These are phyloP conservation scores for Leccinum barrowsii DNA, from an alignment of 768 basidiomycete genomes.

Conservation along the genomic window DNA sequence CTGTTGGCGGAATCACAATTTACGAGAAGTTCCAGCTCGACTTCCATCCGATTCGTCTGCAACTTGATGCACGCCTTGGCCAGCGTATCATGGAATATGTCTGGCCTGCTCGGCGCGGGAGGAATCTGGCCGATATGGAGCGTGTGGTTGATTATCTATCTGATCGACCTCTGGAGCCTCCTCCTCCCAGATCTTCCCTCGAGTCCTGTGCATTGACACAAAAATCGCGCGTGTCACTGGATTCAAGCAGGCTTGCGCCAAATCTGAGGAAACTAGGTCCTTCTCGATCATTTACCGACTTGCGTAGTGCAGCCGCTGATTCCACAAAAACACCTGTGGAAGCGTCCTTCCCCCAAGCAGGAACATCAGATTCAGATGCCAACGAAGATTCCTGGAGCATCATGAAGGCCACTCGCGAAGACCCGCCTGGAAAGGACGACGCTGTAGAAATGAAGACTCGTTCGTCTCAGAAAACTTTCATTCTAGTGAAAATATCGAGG, in stretches of 20 bases:
- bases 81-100: conserved; percentile 84
- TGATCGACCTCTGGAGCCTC: conserved; percentile 19
- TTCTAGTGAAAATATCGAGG: conserved; percentile 75
- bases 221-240: conserved; percentile 31
- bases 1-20: conserved; percentile 91
- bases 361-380: conserved; percentile 15
- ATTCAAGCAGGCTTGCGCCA: conserved; percentile 35
- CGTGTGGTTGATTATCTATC: not conserved
- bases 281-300: conserved; percentile 70
- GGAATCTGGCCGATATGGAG: conserved; percentile 11
- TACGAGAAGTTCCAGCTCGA: conserved; percentile 78
- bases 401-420: conserved; percentile 19
- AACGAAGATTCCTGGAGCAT: conserved; percentile 22
- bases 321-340: conserved; percentile 20
- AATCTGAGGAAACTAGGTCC: conserved; percentile 49
- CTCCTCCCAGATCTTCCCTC: conserved; percentile 42
- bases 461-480: conserved; percentile 80
- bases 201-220: conserved; percentile 45
- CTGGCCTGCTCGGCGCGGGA: conserved; percentile 61
- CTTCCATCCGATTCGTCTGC: conserved; percentile 82
- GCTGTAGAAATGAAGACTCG: conserved; percentile 81
- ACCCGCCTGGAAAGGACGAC: conserved; percentile 41
- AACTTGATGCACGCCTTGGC: conserved; percentile 82
- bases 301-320: conserved; percentile 46
- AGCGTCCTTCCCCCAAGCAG: conserved; percentile 5